Conservation (phyloP, 345 rosid species). For the Eucalyptus dawsonii region DNA sequence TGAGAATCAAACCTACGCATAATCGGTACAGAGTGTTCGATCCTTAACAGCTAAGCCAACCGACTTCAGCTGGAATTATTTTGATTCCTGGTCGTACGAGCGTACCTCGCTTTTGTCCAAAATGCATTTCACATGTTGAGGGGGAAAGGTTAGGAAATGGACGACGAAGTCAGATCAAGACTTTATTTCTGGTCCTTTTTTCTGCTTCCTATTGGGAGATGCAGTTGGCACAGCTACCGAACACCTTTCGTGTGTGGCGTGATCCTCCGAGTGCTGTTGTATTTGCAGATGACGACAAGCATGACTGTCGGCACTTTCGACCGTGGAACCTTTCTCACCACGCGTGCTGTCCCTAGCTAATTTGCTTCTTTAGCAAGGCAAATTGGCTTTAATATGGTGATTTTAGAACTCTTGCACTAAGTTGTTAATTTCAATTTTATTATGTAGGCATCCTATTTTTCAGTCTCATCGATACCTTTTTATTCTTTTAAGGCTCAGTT, state of each 20-base stretch:
- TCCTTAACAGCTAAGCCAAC: neutral
- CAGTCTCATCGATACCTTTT: too few relatives aligned
- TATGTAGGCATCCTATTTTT: too few relatives aligned
- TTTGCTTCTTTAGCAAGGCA: neutral
- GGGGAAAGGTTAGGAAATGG: neutral
- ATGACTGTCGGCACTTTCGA: neutral
- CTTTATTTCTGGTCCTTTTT: neutral
- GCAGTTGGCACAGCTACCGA: too few relatives aligned
- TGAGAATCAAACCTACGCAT: neutral
- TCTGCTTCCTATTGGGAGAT: neutral
- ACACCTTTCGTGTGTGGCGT: too few relatives aligned
- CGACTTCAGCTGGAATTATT: neutral
- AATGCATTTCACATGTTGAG: neutral
- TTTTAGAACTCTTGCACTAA: too few relatives aligned
- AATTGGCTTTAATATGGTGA: neutral
- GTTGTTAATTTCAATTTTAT: too few relatives aligned
- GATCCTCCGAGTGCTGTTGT: too few relatives aligned
- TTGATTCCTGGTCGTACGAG: neutral
- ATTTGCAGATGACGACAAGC: neutral
- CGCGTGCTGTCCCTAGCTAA: neutral
- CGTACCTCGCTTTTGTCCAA: neutral
- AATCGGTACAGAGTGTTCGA: neutral
- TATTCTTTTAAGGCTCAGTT: too few relatives aligned
- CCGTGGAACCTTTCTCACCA: neutral
- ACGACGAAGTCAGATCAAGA: neutral